phyloP scores from a whole-genome alignment of 1,139 yeast species.

The Geotrichum carabidarum region DNA sequence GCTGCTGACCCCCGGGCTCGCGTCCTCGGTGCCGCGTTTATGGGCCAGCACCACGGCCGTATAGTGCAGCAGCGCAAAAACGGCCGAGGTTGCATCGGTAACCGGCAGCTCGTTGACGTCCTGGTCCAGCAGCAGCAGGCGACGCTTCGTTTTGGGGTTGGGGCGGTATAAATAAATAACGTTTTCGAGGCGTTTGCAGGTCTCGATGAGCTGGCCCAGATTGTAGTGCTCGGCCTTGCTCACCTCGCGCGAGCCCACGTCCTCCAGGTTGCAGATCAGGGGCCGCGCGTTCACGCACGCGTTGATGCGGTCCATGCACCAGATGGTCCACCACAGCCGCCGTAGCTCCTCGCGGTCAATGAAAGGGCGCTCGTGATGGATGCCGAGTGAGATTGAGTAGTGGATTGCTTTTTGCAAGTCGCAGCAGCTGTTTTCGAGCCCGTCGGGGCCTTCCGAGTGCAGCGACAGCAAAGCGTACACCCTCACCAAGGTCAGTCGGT shows the following conservation, averaged over 20 bases:
- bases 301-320: slow-evolving; percentile 41
- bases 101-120: slow-evolving; percentile 21
- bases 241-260: slow-evolving; percentile 38
- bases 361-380: slow-evolving; percentile 39
- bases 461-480: slow-evolving; percentile 35
- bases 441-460: slow-evolving; percentile 39
- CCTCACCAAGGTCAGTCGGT: slow-evolving; percentile 39
- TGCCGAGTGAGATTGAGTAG: slow-evolving; percentile 39
- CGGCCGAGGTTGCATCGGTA: slow-evolving; percentile 28
- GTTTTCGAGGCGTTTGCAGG: slow-evolving; percentile 36
- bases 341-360: slow-evolving; percentile 34
- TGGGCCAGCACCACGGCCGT: slow-evolving; percentile 35
- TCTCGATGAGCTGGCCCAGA: slow-evolving; percentile 34
- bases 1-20: neutral
- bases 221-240: slow-evolving; percentile 27
- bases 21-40: slow-evolving; percentile 26
- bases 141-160: slow-evolving; percentile 19
- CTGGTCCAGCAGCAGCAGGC: slow-evolving; percentile 15
- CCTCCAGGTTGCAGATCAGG: slow-evolving; percentile 38
- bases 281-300: slow-evolving; percentile 42
- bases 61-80: slow-evolving; percentile 33
- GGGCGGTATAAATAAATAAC: slow-evolving; percentile 40
- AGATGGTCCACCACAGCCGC: slow-evolving; percentile 43
- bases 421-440: slow-evolving; percentile 41
- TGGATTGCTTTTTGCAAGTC: slow-evolving; percentile 41